Conservation (phyloP, 768 basidiomycete species). For the Candolleomyces eurysporus region DNA sequence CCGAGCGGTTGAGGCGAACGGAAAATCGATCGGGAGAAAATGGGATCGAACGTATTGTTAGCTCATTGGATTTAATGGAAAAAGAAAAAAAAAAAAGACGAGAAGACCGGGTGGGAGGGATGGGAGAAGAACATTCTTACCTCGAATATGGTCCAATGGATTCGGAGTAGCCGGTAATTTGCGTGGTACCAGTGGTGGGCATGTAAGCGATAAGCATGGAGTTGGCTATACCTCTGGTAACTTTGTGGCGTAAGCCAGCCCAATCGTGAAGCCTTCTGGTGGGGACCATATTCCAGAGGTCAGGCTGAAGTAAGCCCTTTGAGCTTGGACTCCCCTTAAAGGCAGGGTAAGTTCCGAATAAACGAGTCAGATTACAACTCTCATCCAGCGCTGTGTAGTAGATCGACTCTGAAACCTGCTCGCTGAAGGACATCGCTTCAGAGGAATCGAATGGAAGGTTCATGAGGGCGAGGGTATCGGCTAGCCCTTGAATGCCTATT, state of each 20-base stretch:
- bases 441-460: slow-evolving; percentile 76
- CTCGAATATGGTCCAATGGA: slow-evolving; percentile 65
- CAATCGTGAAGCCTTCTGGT: background rate
- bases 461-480: slow-evolving; percentile 83
- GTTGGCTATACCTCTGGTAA: slow-evolving; percentile 79
- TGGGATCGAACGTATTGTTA: too few relatives aligned
- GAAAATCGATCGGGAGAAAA: too few relatives aligned
- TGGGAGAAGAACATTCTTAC: background rate
- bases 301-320: background rate
- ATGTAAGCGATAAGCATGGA: slow-evolving; percentile 80
- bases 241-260: slow-evolving; percentile 23
- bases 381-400: slow-evolving; percentile 78
- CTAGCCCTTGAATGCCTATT: slow-evolving; percentile 80
- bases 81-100: too few relatives aligned
- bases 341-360: slow-evolving; percentile 69
- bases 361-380: slow-evolving; percentile 57
- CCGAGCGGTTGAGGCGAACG: too few relatives aligned
- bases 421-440: slow-evolving; percentile 69
- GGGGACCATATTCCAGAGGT: background rate
- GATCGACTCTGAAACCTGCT: slow-evolving; percentile 84
- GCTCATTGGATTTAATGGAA: too few relatives aligned
- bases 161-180: slow-evolving; percentile 83
- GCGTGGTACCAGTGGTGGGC: slow-evolving; percentile 83
- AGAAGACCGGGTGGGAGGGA: too few relatives aligned
- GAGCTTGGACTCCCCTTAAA: slow-evolving; percentile 67